phyloP scores from a whole-genome alignment of 1,284 basidiomycete genomes.

The Acaromyces ingoldii region DNA sequence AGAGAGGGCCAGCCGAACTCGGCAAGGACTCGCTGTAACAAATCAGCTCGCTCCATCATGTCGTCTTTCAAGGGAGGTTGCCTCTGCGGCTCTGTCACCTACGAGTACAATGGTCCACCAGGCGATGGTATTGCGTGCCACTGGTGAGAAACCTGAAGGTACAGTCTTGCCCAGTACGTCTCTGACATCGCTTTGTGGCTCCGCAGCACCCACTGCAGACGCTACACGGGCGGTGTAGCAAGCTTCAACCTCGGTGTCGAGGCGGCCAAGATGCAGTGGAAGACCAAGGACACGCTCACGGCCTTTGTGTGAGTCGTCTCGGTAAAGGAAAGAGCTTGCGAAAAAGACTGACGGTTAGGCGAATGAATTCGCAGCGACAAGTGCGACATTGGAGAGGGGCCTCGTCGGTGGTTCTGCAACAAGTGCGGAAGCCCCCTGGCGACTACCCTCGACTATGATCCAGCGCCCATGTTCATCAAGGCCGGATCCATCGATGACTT shows the following conservation, averaged over 20 bases:
- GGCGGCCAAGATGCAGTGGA: constrained; percentile 2
- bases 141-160: background rate
- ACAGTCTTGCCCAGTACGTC: background rate
- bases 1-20: too few species aligned
- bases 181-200: background rate
- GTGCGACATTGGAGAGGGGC: constrained; percentile 2
- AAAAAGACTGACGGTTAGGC: too few species aligned
- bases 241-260: constrained; percentile 4
- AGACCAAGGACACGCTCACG: background rate
- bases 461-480: constrained; percentile 3
- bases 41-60: background rate
- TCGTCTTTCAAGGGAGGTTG: background rate
- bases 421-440: constrained; percentile 1
- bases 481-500: background rate
- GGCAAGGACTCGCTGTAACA: too few species aligned
- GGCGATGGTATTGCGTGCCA: background rate
- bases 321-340: too few species aligned
- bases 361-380: constrained; percentile 4
- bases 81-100: background rate
- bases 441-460: constrained; percentile 1
- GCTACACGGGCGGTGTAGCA: constrained; percentile 1
- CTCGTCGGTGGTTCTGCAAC: constrained; percentile 4
- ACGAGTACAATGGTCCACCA: background rate
- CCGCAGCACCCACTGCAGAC: background rate
- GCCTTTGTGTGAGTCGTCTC: background rate